Percentiles rank a stretch among this genome's conserved stretches.
Evolutionary conservation across 2,329 filamentous ascomycete species (phyloP).

Genomic region (Phialophora macrospora): DNA sequence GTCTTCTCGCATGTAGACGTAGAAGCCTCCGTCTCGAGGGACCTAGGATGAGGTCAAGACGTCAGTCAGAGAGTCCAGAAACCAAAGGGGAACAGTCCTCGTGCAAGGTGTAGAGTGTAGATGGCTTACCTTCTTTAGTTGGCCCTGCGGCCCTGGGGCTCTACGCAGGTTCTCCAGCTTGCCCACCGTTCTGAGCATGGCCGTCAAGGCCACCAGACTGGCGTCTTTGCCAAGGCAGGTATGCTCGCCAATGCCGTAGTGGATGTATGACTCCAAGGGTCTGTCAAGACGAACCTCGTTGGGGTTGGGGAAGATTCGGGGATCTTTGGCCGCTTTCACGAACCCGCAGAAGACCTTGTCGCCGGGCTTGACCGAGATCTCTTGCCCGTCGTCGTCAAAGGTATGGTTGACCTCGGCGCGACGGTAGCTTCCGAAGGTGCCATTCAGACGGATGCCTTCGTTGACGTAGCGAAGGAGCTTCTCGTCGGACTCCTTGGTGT

Average conservation of each 20-base stretch:
- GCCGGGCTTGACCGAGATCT: conserved; percentile 59
- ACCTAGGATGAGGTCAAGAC: conserved; percentile 46
- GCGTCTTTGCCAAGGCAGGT: conserved; percentile 66
- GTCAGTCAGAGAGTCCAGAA: background rate
- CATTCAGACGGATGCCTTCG: conserved; percentile 72
- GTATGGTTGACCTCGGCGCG: conserved; percentile 55
- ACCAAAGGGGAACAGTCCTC: background rate
- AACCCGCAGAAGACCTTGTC: conserved; percentile 69
- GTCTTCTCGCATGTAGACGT: conserved; percentile 69
- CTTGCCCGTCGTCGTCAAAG: conserved; percentile 54
- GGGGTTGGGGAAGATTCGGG: conserved; percentile 65
- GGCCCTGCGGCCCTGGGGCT: conserved; percentile 67
- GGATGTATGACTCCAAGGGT: conserved; percentile 67
- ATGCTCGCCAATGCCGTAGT: conserved; percentile 67
- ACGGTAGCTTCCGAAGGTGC: conserved; percentile 66
- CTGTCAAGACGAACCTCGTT: conserved; percentile 66
- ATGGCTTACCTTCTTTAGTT: conserved; percentile 64
- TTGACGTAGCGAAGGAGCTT: conserved; percentile 70
- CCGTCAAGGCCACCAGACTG: conserved; percentile 65
- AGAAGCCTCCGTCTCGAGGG: conserved; percentile 59
- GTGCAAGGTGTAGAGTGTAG: background rate
- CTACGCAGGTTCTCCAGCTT: conserved; percentile 64
- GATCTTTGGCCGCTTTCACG: conserved; percentile 62
- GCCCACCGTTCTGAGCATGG: conserved; percentile 71
- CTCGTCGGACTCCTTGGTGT: conserved; percentile 64